A percentile compares a stretch with the other conserved stretches of the same genome.
These are phyloP conservation scores for Hibiscus tridactylites DNA, from an alignment of 345 rosid species.

Conservation along the genomic window DNA sequence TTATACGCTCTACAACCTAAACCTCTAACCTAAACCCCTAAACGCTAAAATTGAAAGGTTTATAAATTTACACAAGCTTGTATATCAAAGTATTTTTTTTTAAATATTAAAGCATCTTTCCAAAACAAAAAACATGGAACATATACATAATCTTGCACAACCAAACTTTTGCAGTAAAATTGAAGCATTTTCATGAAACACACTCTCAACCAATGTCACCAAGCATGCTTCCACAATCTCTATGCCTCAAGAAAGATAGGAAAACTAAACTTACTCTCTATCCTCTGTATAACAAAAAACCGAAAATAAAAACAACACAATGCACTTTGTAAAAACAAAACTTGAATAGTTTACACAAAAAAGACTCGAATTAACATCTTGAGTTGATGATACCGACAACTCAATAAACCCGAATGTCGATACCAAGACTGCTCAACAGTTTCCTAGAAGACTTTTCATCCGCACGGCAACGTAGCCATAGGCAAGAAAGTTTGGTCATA, in stretches of 20 bases:
- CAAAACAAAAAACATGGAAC: background rate
- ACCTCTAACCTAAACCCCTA: too few relatives aligned
- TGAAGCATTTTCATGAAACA: background rate
- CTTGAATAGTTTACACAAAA: background rate
- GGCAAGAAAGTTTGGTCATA: slow-evolving; percentile 24
- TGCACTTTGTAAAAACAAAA: background rate
- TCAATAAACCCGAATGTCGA: slow-evolving; percentile 26
- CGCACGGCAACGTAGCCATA: slow-evolving; percentile 20
- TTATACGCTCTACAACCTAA: too few relatives aligned
- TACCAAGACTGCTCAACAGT: slow-evolving; percentile 18
- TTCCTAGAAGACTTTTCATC: slow-evolving; percentile 21
- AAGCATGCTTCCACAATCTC: background rate
- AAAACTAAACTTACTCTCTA: background rate
- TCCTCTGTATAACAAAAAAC: background rate
- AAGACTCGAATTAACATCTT: slow-evolving; percentile 4
- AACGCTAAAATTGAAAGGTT: too few relatives aligned
- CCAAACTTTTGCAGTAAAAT: background rate
- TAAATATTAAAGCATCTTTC: background rate
- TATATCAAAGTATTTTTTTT: background rate
- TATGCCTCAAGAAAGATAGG: background rate
- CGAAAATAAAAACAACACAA: slow-evolving; percentile 2
- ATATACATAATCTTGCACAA: background rate
- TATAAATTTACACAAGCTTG: too few relatives aligned
- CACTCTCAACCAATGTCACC: background rate
- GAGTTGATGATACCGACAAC: background rate